Base-by-base conservation (phyloP, 2,329 filamentous ascomycete genomes). In the Verticillium tricorpus region DNA sequence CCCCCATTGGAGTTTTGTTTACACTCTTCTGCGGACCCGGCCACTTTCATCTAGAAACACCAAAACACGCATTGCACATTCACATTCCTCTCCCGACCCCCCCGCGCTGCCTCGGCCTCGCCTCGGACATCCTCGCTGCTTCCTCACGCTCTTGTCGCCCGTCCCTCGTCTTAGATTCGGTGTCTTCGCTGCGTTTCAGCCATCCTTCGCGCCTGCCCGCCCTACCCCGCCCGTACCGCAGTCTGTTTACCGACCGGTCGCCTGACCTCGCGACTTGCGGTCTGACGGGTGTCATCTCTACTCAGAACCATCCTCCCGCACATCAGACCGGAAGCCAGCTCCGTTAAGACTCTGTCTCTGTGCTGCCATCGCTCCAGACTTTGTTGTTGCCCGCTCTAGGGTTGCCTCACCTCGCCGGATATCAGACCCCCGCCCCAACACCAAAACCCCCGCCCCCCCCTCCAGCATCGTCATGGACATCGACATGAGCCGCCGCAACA, bases 401-500 rank as follows among this genome's bases (percentile, higher is more conserved):
- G 28, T 35, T 22, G 32, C 55, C 55, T 37, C 31, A 19, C n/a
- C 34, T 37, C 32, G 17, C 14, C 55, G 6, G 22, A 12, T 35
- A 32, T 40, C 56, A 40, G 3, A n/a, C 22, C 56, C 6, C 35
- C n/a, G 6, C 56, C 6, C 35, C n/a, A 14, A 37, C 22, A 39
- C 60, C 35, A 34, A 31, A 28, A 39, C 60, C 37, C 31, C 59
- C 45, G 39, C 59, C 56, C 52, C 56, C 56, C 34, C 22, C 22
- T 22, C 28, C 45, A 35, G 34, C 45, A 22, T 25, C 52, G 56
- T n/a, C 63, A 76, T 80, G 76, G 77, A 80, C 65, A 93, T 97
- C 71, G 94, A 98, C 78, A 85, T 86, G 69, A 89, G 82, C 69
- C 88, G 94, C 75, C 91, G 94, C 74, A 98, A 98, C 80, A 90